Percentiles rank a stretch among this genome's conserved stretches.
These are phyloP conservation scores for Paraphaeosphaeria minitans DNA, from an alignment of 2,329 filamentous ascomycete species.

Conservation along the genomic window DNA sequence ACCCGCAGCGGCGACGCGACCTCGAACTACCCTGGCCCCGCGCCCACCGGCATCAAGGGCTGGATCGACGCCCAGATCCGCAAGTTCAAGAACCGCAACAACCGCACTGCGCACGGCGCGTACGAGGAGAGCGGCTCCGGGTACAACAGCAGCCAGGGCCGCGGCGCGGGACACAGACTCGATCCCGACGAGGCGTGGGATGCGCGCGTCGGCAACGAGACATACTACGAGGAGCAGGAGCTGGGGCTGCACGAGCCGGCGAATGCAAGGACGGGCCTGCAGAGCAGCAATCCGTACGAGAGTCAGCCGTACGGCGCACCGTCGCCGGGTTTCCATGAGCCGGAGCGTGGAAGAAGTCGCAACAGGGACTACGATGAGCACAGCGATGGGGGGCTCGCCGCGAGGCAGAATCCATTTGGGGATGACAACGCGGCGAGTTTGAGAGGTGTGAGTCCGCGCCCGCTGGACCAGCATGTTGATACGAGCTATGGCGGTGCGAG, in stretches of 20 bases:
- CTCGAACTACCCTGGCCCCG: constrained; percentile 60
- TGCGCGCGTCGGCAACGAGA: constrained; percentile 74
- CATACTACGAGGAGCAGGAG: constrained; percentile 80
- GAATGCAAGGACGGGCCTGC: background rate
- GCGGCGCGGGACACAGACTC: constrained; percentile 61
- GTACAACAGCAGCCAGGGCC: constrained; percentile 47
- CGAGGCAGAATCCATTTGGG: constrained; percentile 39
- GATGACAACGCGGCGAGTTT: constrained; percentile 55
- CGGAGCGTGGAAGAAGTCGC: constrained; percentile 52
- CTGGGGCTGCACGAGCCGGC: constrained; percentile 60
- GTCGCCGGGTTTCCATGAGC: constrained; percentile 31
- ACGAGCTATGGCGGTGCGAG: constrained; percentile 46
- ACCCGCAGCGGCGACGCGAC: constrained; percentile 35
- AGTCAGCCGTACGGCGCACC: constrained; percentile 32
- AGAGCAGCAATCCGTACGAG: constrained; percentile 40
- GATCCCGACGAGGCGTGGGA: constrained; percentile 91
- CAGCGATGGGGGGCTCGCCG: constrained; percentile 37
- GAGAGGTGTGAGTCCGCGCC: constrained; percentile 76
- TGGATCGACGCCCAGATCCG: constrained; percentile 73
- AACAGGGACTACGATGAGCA: constrained; percentile 54
- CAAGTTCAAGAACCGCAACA: constrained; percentile 68
- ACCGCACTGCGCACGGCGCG: constrained; percentile 70
- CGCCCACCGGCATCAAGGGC: constrained; percentile 66
- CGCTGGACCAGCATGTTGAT: constrained; percentile 60
- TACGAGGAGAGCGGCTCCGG: constrained; percentile 68